Evolutionary conservation across 1,139 yeast genomes (phyloP).

Genomic region (Pichia sp.): DNA sequence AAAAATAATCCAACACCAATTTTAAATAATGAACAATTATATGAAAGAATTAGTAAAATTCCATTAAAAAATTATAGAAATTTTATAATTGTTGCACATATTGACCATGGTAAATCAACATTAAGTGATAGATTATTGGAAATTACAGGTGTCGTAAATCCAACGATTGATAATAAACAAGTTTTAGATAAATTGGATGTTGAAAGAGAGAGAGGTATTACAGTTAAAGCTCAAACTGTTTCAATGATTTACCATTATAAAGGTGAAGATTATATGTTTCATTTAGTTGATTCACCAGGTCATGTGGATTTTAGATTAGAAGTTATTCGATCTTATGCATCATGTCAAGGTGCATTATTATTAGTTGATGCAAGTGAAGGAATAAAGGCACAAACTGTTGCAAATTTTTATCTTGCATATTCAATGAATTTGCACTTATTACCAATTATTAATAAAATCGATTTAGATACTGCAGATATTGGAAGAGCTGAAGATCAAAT

Average conservation of each 20-base stretch:
- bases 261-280: slow-evolving; percentile 69
- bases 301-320: slow-evolving; percentile 96
- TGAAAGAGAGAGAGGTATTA: slow-evolving; percentile 92
- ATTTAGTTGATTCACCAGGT: slow-evolving; percentile 95
- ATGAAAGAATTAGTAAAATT: slow-evolving; percentile 57
- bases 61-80: slow-evolving; percentile 82
- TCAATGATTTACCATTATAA: slow-evolving; percentile 80
- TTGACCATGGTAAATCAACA: slow-evolving; percentile 95
- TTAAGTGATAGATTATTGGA: slow-evolving; percentile 82
- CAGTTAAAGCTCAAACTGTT: slow-evolving; percentile 95
- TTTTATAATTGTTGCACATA: slow-evolving; percentile 94
- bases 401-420: slow-evolving; percentile 86
- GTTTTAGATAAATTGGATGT: slow-evolving; percentile 90
- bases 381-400: slow-evolving; percentile 96
- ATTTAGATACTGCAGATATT: slow-evolving; percentile 82
- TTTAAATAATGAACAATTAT: slow-evolving; percentile 18
- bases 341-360: slow-evolving; percentile 90
- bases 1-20: slow-evolving; percentile 24
- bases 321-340: slow-evolving; percentile 88
- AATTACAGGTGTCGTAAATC: slow-evolving; percentile 79
- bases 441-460: slow-evolving; percentile 90
- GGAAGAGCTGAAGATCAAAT: slow-evolving; percentile 78
- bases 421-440: slow-evolving; percentile 74
- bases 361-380: slow-evolving; percentile 95
- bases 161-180: slow-evolving; percentile 70